phyloP scores from a whole-genome alignment of 768 basidiomycete species.

The Pisolithus albus region DNA sequence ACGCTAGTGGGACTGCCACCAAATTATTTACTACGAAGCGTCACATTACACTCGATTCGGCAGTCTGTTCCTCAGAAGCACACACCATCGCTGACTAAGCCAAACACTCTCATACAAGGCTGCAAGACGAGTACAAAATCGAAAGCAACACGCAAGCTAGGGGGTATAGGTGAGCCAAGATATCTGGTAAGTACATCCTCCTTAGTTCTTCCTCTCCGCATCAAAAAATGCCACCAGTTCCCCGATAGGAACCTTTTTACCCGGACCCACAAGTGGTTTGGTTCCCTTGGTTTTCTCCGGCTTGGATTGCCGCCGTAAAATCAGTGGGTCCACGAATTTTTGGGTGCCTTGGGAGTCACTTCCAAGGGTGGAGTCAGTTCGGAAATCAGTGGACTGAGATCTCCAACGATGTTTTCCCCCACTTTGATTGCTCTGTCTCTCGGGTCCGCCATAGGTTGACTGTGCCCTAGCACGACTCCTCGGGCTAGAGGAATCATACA shows the following conservation, averaged over 20 bases:
- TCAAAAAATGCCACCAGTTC: slow-evolving; percentile 86
- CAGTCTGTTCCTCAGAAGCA: slow-evolving; percentile 20
- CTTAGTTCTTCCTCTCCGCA: slow-evolving; percentile 17
- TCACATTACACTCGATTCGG: slow-evolving; percentile 13
- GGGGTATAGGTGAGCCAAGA: neutral
- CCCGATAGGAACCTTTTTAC: slow-evolving; percentile 65
- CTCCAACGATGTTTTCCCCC: slow-evolving; percentile 26
- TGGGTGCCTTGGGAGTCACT: slow-evolving; percentile 7
- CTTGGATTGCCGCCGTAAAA: slow-evolving; percentile 58
- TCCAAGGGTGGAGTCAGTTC: slow-evolving; percentile 13
- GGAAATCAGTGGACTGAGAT: slow-evolving; percentile 34
- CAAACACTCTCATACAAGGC: neutral
- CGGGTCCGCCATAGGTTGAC: slow-evolving; percentile 42
- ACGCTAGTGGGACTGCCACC: slow-evolving; percentile 13
- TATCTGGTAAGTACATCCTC: neutral
- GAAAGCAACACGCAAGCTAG: neutral
- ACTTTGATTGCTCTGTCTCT: slow-evolving; percentile 23
- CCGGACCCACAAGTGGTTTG: slow-evolving; percentile 29
- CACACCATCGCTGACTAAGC: slow-evolving; percentile 14
- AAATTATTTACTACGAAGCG: neutral
- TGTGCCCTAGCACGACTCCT: slow-evolving; percentile 42
- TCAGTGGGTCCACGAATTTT: slow-evolving; percentile 74
- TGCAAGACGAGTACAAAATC: neutral
- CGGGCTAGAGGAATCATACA: slow-evolving; percentile 18
- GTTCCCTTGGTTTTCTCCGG: slow-evolving; percentile 36